phyloP scores from a whole-genome alignment of 2,329 filamentous ascomycete species.

The Amauroascus verrucosus region DNA sequence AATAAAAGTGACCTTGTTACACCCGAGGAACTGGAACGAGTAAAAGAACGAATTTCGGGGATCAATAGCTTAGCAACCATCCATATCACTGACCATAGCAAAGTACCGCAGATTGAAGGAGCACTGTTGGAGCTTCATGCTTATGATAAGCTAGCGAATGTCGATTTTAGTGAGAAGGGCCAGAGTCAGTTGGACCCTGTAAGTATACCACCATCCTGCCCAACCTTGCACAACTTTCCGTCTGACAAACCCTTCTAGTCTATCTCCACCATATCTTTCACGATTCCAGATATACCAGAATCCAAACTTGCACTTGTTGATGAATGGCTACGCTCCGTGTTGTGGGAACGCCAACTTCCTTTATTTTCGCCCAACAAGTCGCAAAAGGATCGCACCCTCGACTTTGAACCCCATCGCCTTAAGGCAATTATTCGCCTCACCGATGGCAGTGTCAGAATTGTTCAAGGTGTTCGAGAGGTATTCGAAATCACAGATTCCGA shows the following conservation, averaged over 20 bases:
- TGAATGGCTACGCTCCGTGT: constrained; percentile 66
- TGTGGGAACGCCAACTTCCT: constrained; percentile 58
- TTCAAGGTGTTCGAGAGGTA: constrained; percentile 86
- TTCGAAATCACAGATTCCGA: constrained; percentile 72
- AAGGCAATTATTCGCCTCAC: constrained; percentile 66
- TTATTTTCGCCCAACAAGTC: constrained; percentile 4
- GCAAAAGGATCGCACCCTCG: constrained; percentile 15
- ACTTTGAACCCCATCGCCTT: constrained; percentile 74
- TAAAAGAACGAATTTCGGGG: constrained; percentile 61
- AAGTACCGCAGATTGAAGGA: constrained; percentile 72
- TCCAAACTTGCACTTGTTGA: constrained; percentile 58
- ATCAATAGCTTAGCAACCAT: constrained; percentile 88
- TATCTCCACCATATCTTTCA: constrained; percentile 72
- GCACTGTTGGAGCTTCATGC: constrained; percentile 83
- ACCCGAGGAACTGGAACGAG: constrained; percentile 54
- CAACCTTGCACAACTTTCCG: not conserved
- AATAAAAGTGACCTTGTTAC: constrained; percentile 87
- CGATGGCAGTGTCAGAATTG: constrained; percentile 55
- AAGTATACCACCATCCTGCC: constrained; percentile 24
- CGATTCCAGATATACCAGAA: constrained; percentile 50
- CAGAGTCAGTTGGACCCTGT: constrained; percentile 88
- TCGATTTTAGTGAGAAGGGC: constrained; percentile 63
- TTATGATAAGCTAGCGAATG: constrained; percentile 68
- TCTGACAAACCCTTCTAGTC: constrained; percentile 42
- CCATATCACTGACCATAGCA: constrained; percentile 68